These are phyloP conservation scores for Hylodesmum podocarpum DNA, from an alignment of 306 rosid genomes.

Conservation along the genomic window DNA sequence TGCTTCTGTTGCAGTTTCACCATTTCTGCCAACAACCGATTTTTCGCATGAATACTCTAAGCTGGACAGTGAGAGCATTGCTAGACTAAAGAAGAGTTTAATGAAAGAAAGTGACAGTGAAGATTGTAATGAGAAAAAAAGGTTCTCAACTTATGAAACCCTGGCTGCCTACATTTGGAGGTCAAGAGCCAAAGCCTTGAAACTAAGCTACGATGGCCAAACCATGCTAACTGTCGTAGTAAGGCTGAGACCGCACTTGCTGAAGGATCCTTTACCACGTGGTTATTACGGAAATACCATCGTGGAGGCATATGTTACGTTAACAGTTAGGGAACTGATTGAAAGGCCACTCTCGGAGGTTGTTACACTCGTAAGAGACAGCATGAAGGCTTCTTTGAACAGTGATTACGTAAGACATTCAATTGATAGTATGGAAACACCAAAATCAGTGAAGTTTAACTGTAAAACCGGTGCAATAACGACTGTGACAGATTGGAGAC, in stretches of 20 bases:
- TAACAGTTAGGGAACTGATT: slow-evolving; percentile 34
- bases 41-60: slow-evolving; percentile 11
- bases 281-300: slow-evolving; percentile 51
- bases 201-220: too few relatives aligned
- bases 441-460: too few relatives aligned
- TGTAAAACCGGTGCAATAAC: too few relatives aligned
- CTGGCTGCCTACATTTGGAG: background rate
- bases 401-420: too few relatives aligned
- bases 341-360: slow-evolving; percentile 30
- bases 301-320: background rate
- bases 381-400: slow-evolving; percentile 9
- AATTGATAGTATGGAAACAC: too few relatives aligned
- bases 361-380: slow-evolving; percentile 33
- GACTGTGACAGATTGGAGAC: too few relatives aligned
- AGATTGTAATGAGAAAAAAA: background rate
- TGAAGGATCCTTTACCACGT: slow-evolving; percentile 47
- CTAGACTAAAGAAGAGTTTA: background rate
- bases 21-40: slow-evolving; percentile 17
- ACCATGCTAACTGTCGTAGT: too few relatives aligned
- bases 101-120: background rate
- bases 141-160: background rate
- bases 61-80: background rate
- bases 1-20: slow-evolving; percentile 25
- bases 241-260: too few relatives aligned
- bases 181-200: background rate